Evolutionary conservation across 129 eudicot species (phyloP).

Genomic region (carrot (Daucus carota)): DNA sequence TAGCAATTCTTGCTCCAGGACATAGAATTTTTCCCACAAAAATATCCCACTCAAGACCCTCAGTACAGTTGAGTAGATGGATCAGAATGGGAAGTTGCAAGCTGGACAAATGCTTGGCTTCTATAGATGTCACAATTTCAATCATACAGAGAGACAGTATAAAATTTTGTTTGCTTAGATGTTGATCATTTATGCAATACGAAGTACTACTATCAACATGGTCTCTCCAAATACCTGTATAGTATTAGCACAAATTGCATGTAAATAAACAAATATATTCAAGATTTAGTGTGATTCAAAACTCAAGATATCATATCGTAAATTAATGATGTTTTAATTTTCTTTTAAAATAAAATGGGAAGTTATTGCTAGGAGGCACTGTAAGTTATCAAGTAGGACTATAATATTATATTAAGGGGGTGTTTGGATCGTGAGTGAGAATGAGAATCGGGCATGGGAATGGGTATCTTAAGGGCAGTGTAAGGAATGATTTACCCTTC

Average conservation of each 20-base stretch:
- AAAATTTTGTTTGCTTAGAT: not conserved
- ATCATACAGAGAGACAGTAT: too few species aligned
- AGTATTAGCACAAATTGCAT: not conserved
- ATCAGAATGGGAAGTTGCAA: not conserved
- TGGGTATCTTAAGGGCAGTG: too few species aligned
- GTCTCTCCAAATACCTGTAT: not conserved
- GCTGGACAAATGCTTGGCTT: too few species aligned
- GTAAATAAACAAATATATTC: not conserved
- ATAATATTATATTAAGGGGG: too few species aligned
- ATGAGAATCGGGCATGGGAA: too few species aligned
- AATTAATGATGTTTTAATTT: too few species aligned
- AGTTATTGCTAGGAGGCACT: too few species aligned
- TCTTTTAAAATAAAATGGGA: too few species aligned
- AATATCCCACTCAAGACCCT: slow-evolving; percentile 41
- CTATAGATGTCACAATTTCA: not conserved
- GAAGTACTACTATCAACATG: not conserved
- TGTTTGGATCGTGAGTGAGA: too few species aligned
- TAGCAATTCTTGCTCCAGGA: slow-evolving; percentile 92
- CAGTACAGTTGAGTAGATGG: not conserved
- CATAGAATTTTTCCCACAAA: slow-evolving; percentile 73
- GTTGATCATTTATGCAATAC: not conserved
- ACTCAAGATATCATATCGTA: not conserved
- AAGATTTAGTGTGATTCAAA: not conserved
- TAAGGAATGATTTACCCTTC: too few species aligned
- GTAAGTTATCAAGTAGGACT: too few species aligned